These are phyloP conservation scores for Begonia loranthoides DNA, from an alignment of 306 rosid genomes.

Conservation along the genomic window DNA sequence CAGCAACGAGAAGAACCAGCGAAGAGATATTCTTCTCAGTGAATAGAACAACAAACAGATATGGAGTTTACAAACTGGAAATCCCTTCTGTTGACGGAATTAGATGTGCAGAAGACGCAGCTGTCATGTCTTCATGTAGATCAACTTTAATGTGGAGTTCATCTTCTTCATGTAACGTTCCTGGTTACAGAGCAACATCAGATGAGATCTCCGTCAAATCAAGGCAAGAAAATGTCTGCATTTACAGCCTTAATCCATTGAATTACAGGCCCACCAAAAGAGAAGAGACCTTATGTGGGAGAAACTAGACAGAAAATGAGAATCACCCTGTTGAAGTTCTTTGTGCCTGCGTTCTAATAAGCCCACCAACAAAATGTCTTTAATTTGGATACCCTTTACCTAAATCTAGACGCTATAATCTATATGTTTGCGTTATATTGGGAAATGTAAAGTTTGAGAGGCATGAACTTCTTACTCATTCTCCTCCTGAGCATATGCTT, in stretches of 20 bases:
- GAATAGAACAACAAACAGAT: conserved; percentile 70
- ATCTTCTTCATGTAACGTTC: conserved; percentile 72
- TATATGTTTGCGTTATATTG: no score
- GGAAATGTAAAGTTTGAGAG: no score
- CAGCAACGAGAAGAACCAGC: conserved; percentile 41
- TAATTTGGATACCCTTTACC: no score
- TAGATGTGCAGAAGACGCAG: conserved; percentile 78
- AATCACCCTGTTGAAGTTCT: no score
- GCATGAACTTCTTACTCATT: no score
- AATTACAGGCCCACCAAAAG: conserved; percentile 69
- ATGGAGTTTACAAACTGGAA: conserved; percentile 67
- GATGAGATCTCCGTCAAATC: conserved; percentile 65
- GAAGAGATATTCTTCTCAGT: conserved; percentile 78
- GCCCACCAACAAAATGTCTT: no score
- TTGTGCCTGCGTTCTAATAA: no score
- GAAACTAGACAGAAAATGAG: neutral
- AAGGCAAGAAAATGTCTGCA: conserved; percentile 60
- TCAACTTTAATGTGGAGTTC: conserved; percentile 61
- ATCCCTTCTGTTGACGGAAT: conserved; percentile 91
- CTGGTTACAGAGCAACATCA: conserved; percentile 71
- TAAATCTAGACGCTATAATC: no score
- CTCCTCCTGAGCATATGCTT: no score
- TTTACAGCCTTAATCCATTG: conserved; percentile 69
- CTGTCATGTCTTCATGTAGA: conserved; percentile 55
- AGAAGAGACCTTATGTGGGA: conserved; percentile 48